Evolutionary conservation across 2,329 filamentous ascomycete genomes (phyloP), one percentile per base, ranked within the genome.

Genomic region (Pyrenophora tritici-repentis): DNA sequence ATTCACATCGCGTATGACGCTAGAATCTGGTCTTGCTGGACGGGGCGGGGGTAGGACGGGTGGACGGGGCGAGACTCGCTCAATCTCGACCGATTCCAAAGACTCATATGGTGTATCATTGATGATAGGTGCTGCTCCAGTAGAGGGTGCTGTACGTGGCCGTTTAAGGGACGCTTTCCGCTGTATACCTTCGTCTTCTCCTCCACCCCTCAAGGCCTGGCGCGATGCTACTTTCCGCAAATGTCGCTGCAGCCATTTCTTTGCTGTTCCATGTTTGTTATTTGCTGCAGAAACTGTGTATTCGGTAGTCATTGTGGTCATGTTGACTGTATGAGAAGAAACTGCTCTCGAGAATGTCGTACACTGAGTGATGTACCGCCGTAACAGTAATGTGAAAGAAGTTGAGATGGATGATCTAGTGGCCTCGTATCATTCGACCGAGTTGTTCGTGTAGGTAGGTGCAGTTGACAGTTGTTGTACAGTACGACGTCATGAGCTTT

Each of bases 111-210:
- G 46, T 9, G 41, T 16, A 4, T 20, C 14, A 8, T 41, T 33
- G 18, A 42, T 31, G 4, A 22, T 40, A 31, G 31, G 39, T 16
- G 41, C 44, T 16, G 29, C 33, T 16, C 45, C 50, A 7, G 35
- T 49, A 7, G 60, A 57, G 4, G 66, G 67, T 32, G 66, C 66
- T n/a, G 67, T 71, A 14, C 52, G 56, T 22, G 64, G 65, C 6
- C 68, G 63, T 39, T 57, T 40, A 18, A 61, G 32, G 1, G 59
- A 60, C 6, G 40, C 14, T 34, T 39, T 55, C 17, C 33, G 42
- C 12, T 40, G 50, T 17, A 59, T 24, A 7, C 50, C 41, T 17
- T 31, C 31, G 12, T 42, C 26, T n/a, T 42, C 42, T 3, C 49
- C 38, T 0, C 20, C 22, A 6, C 41, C 49, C 46, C 43, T 51